phyloP scores from a whole-genome alignment of 2,329 filamentous ascomycete genomes.

The Calonectria multiphialidica region DNA sequence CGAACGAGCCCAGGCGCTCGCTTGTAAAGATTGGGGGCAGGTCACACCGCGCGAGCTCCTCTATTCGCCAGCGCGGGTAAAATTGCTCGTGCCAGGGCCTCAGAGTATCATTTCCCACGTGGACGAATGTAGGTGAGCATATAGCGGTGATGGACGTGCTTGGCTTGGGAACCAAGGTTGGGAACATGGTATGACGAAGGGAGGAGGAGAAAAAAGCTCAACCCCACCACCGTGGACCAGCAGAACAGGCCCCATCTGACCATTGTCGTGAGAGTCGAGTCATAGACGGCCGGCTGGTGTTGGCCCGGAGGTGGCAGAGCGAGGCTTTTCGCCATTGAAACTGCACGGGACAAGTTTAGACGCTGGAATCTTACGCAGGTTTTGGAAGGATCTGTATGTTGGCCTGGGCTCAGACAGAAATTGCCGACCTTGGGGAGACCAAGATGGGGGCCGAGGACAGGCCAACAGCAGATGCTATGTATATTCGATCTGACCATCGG shows the following conservation, averaged over 20 bases:
- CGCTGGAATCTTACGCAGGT: not conserved
- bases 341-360: not conserved
- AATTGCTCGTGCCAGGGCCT: constrained; percentile 11
- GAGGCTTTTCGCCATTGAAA: not conserved
- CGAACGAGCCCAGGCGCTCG: constrained; percentile 34
- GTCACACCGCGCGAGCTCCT: constrained; percentile 21
- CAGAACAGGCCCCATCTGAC: not conserved
- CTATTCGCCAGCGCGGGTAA: constrained; percentile 9
- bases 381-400: not conserved
- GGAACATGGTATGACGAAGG: not conserved
- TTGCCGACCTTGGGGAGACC: not conserved
- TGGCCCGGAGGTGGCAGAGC: not conserved
- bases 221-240: not conserved
- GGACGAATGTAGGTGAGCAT: constrained; percentile 6
- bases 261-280: not conserved
- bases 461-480: not conserved
- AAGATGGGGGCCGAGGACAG: not conserved
- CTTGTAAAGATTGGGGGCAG: constrained; percentile 33
- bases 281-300: not conserved
- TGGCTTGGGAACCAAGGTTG: not conserved
- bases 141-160: not conserved
- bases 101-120: not conserved
- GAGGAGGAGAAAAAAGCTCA: not conserved
- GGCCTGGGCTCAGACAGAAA: not conserved
- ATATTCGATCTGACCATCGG: not conserved